Evolutionary conservation across 306 rosid genomes (phyloP), one percentile per base, ranked within the genome.

Genomic region (Rubus idaeus): DNA sequence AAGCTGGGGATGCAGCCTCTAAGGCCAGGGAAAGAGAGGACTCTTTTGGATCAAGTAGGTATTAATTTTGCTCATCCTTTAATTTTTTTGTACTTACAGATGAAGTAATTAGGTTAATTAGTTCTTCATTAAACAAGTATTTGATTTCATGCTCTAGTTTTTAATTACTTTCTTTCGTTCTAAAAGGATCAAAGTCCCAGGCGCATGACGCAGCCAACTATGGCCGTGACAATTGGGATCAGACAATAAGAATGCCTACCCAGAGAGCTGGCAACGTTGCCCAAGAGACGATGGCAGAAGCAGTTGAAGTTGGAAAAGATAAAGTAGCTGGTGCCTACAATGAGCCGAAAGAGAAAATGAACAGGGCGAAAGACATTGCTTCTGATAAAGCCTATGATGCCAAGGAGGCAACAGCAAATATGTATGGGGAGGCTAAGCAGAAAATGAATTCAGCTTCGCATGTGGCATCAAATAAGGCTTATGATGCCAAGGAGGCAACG

Each of bases 1-100:
- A 56, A 45, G 86, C 81, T 37, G 88, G 69, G 77, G 88, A 76
- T 41, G 92, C 84, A 68, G 90, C 91, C 57, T 81, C 74, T 30
- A 84, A 46, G 55, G 83, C 88, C 63, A 75, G 84, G 6, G 82
- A 78, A 35, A 26, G 6, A 61, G 67, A 30, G 42, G 67, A 61
- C 5, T 4, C 13, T 23, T 21, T 58, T 58, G 64, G 39, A 58
- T 58, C 39, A 58, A 58, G 64, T 58, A 58, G 10, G 3, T 58
- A 23, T 21, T 21, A 58, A 23, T 58, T 12, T 21, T 58, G 5
- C 16, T 58, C 35, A 23, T 55, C 13, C 5, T 55, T 20, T 9
- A 23, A 58, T 23, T 23, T 9, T 11, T 10, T 58, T 4, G n/a
- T 10, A 58, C 16, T 21, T 21, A 21, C 14, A 10, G 35, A 10